Percentiles rank a stretch among this genome's conserved stretches.
Evolutionary conservation across 352 stramenopile genomes (phyloP).

Genomic region (Hyaloperonospora arabidopsidis): DNA sequence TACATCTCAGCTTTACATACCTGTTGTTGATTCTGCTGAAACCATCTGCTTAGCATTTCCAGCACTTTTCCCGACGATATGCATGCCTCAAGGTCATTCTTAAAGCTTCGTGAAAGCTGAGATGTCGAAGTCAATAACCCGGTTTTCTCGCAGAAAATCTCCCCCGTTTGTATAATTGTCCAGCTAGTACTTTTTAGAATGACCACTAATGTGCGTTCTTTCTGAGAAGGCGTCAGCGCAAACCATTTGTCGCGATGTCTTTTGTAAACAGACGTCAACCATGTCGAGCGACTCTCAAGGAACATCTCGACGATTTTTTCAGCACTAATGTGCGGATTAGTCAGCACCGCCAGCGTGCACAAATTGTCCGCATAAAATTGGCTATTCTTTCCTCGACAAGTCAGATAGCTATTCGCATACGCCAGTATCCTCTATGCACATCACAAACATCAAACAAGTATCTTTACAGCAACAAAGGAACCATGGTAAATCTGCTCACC

Average conservation of each 20-base stretch:
- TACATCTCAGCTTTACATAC: slow-evolving; percentile 11
- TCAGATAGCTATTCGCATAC: slow-evolving; percentile 42
- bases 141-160: slow-evolving; percentile 40
- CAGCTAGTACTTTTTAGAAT: slow-evolving; percentile 54
- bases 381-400: slow-evolving; percentile 42
- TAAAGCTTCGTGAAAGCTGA: slow-evolving; percentile 22
- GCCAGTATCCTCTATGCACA: slow-evolving; percentile 38
- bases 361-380: slow-evolving; percentile 65
- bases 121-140: slow-evolving; percentile 24
- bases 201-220: slow-evolving; percentile 35
- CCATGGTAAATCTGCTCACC: slow-evolving; percentile 19
- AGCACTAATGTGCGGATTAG: slow-evolving; percentile 18
- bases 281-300: slow-evolving; percentile 43
- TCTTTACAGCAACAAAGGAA: not conserved
- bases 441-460: slow-evolving; percentile 4
- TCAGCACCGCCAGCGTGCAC: slow-evolving; percentile 38
- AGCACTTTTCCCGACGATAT: slow-evolving; percentile 28
- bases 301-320: slow-evolving; percentile 40
- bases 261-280: slow-evolving; percentile 31
- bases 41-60: slow-evolving; percentile 30
- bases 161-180: slow-evolving; percentile 45
- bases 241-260: slow-evolving; percentile 5
- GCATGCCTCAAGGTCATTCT: slow-evolving; percentile 25
- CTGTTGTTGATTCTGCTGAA: slow-evolving; percentile 31
- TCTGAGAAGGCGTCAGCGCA: slow-evolving; percentile 9